phyloP scores from a whole-genome alignment of 257 asterid species.

The Ajuga chamaepitys region DNA sequence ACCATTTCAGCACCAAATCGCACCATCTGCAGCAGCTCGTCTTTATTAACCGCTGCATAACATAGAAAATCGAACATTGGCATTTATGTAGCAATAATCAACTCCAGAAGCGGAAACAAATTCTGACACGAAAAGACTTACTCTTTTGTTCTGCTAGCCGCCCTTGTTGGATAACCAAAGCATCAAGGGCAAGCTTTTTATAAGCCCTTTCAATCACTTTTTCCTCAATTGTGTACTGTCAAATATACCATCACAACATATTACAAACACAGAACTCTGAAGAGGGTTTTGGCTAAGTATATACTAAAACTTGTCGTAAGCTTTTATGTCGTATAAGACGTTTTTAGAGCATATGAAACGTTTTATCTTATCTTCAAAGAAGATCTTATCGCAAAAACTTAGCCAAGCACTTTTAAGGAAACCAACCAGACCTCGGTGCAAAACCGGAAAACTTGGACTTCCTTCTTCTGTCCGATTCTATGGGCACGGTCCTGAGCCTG shows the following conservation, averaged over 20 bases:
- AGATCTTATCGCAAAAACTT: no score
- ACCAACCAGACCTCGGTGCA: slow-evolving; percentile 81
- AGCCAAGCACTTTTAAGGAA: no score
- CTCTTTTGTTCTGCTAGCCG: slow-evolving; percentile 94
- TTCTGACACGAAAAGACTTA: slow-evolving; percentile 28
- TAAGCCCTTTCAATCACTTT: slow-evolving; percentile 99
- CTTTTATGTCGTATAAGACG: no score
- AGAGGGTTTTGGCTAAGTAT: no score
- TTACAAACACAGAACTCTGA: slow-evolving; percentile 3
- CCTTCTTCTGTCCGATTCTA: slow-evolving; percentile 98
- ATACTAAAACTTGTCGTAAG: no score
- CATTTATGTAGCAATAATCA: slow-evolving; percentile 23
- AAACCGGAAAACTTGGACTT: slow-evolving; percentile 97
- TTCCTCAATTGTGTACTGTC: slow-evolving; percentile 98
- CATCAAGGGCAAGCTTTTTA: slow-evolving; percentile 99
- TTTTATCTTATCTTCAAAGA: background rate
- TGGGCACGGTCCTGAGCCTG: slow-evolving; percentile 99
- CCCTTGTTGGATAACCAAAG: slow-evolving; percentile 97
- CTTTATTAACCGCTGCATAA: slow-evolving; percentile 87
- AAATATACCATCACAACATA: slow-evolving; percentile 12
- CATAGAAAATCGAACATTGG: background rate
- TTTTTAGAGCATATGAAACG: no score
- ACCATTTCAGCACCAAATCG: slow-evolving; percentile 99
- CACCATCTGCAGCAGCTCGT: slow-evolving; percentile 97
- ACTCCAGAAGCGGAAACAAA: background rate